Evolutionary conservation across 1,284 basidiomycete genomes (phyloP).

Genomic region (Termitomyces sp.): DNA sequence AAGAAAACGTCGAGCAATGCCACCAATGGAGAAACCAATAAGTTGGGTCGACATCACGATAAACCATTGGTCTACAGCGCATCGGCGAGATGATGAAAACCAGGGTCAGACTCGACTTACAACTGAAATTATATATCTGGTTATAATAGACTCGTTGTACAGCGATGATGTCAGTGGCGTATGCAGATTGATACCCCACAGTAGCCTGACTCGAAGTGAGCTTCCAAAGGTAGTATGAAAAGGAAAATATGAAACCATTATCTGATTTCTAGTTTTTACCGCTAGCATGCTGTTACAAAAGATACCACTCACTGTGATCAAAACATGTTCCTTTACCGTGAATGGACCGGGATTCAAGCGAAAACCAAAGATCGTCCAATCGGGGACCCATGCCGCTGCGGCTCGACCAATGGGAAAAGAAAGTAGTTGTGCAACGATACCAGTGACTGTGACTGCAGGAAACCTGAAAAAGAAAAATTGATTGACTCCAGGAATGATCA

Average conservation of each 20-base stretch:
- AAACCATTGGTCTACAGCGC: constrained; percentile 61
- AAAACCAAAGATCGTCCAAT: constrained; percentile 51
- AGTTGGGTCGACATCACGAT: constrained; percentile 82
- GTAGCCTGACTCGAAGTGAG: constrained; percentile 52
- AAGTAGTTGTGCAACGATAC: constrained; percentile 56
- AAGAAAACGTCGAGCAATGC: constrained; percentile 72
- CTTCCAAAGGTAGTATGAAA: not conserved
- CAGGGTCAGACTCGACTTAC: constrained; percentile 31
- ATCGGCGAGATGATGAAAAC: not conserved
- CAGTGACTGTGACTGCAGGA: constrained; percentile 44
- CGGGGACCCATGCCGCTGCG: constrained; percentile 54
- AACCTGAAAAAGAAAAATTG: constrained; percentile 69
- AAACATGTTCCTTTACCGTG: constrained; percentile 68
- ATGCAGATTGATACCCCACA: constrained; percentile 60
- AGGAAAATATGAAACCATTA: not conserved
- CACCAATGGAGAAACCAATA: constrained; percentile 85
- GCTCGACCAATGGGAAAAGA: constrained; percentile 59
- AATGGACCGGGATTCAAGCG: constrained; percentile 69
- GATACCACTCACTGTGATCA: constrained; percentile 42
- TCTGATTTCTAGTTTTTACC: not conserved
- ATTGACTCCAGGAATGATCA: constrained; percentile 56
- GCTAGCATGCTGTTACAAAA: not conserved
- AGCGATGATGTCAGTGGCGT: constrained; percentile 73
- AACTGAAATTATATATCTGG: constrained; percentile 60
- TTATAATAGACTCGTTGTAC: constrained; percentile 71